Percentiles rank a stretch among this genome's conserved stretches.
Conservation (phyloP, 2,329 filamentous ascomycete species). For the Ceratocystis ficicola region DNA sequence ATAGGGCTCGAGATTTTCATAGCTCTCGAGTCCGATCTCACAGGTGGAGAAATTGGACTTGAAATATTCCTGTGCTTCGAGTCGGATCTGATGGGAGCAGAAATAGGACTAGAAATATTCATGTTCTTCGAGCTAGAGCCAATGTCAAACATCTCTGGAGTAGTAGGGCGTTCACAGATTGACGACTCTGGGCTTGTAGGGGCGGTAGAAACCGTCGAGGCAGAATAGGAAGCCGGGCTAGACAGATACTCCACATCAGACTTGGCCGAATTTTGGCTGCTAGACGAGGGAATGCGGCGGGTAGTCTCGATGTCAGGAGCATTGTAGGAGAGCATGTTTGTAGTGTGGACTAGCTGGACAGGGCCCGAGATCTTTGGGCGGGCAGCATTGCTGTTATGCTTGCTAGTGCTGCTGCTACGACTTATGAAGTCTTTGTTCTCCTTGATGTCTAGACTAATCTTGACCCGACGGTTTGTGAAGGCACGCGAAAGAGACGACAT, state of each 20-base stretch:
- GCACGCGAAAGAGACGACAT: conserved; percentile 56
- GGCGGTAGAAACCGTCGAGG: conserved; percentile 34
- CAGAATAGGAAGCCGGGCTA: conserved; percentile 34
- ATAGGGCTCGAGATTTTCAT: too few species aligned
- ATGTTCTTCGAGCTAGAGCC: conserved; percentile 28
- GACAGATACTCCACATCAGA: conserved; percentile 61
- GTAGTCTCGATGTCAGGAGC: conserved; percentile 60
- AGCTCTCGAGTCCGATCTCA: background rate
- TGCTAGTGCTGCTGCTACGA: conserved; percentile 43
- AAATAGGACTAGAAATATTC: background rate
- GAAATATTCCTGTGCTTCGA: background rate
- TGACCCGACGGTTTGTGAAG: conserved; percentile 57
- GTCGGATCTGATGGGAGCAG: background rate
- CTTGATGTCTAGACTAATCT: conserved; percentile 37
- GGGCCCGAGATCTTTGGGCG: conserved; percentile 75
- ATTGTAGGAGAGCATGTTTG: conserved; percentile 92
- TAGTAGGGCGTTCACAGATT: conserved; percentile 41
- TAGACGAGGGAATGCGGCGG: conserved; percentile 38
- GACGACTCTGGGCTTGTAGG: conserved; percentile 58
- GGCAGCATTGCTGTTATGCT: conserved; percentile 28
- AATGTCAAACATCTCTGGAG: conserved; percentile 50
- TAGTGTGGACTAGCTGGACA: conserved; percentile 78
- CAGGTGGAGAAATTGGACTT: background rate
- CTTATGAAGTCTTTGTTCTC: conserved; percentile 33
- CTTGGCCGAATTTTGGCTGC: conserved; percentile 40